Conservation (phyloP, 1,139 yeast genomes). For the Komagataea norvegica region DNA sequence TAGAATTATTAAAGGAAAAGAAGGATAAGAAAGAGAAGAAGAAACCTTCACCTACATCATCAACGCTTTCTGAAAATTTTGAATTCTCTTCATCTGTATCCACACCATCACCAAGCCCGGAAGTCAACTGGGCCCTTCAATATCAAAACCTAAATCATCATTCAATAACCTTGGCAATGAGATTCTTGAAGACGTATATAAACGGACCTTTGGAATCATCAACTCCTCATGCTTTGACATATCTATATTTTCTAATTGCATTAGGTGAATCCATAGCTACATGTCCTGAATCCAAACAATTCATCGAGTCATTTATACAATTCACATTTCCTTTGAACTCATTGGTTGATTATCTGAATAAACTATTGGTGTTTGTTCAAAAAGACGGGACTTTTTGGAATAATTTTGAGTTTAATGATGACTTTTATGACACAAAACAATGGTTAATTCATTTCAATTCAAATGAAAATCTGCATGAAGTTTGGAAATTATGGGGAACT, state of each 20-base stretch:
- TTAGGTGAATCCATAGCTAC: slow-evolving; percentile 52
- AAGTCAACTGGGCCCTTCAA: slow-evolving; percentile 17
- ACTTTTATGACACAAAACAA: slow-evolving; percentile 21
- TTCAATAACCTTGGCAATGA: slow-evolving; percentile 59
- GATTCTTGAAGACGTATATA: slow-evolving; percentile 59
- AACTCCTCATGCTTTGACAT: slow-evolving; percentile 63
- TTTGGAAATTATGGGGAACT: slow-evolving; percentile 84
- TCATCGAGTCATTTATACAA: slow-evolving; percentile 46
- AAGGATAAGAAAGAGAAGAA: slow-evolving; percentile 68
- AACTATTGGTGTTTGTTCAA: slow-evolving; percentile 23
- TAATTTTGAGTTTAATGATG: slow-evolving; percentile 24
- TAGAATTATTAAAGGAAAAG: slow-evolving; percentile 66
- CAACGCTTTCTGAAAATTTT: not conserved
- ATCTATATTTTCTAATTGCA: slow-evolving; percentile 64
- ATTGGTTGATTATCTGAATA: slow-evolving; percentile 55
- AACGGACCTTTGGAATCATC: slow-evolving; percentile 69
- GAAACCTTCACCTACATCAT: slow-evolving; percentile 26
- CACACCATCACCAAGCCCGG: slow-evolving; percentile 5
- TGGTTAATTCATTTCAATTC: slow-evolving; percentile 37
- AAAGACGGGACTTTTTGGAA: slow-evolving; percentile 30
- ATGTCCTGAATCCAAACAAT: slow-evolving; percentile 42
- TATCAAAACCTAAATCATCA: slow-evolving; percentile 47
- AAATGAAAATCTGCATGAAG: slow-evolving; percentile 64
- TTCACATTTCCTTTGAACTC: slow-evolving; percentile 66
- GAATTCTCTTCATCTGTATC: not conserved